These are phyloP conservation scores for Neodidymelliopsis sp. DNA, from an alignment of 2,329 filamentous ascomycete genomes.

Conservation along the genomic window DNA sequence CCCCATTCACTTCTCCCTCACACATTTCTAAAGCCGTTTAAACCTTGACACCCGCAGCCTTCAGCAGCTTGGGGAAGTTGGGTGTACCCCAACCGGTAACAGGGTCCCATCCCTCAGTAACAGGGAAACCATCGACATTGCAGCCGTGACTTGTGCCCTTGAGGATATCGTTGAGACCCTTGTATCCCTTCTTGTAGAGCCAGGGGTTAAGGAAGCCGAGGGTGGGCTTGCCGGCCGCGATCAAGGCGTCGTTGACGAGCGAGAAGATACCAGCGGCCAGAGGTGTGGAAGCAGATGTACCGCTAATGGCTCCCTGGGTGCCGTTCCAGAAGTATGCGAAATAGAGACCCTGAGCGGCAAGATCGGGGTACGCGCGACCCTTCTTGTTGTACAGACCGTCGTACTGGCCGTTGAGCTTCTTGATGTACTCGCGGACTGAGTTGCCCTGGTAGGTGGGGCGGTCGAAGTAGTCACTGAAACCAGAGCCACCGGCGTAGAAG, in stretches of 20 bases:
- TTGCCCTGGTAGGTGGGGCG: constrained; percentile 57
- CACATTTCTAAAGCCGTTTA: constrained; percentile 11
- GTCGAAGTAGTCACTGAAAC: constrained; percentile 60
- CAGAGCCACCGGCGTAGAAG: constrained; percentile 61
- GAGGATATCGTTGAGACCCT: constrained; percentile 59
- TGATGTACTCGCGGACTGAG: constrained; percentile 56
- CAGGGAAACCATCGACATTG: constrained; percentile 47
- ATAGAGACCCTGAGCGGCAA: constrained; percentile 65
- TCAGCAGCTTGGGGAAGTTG: constrained; percentile 40
- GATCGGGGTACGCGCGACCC: constrained; percentile 69
- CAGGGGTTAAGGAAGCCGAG: constrained; percentile 69
- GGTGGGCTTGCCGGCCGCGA: constrained; percentile 57
- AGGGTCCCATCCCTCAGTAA: constrained; percentile 48
- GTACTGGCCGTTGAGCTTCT: constrained; percentile 52
- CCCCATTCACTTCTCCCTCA: neutral
- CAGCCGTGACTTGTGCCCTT: constrained; percentile 51
- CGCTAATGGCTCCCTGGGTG: constrained; percentile 52
- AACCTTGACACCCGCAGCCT: constrained; percentile 27
- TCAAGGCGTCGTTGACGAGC: constrained; percentile 68
- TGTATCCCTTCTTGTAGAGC: constrained; percentile 60
- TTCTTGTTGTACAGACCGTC: constrained; percentile 59
- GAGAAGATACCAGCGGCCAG: constrained; percentile 65
- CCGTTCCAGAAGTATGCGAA: constrained; percentile 56
- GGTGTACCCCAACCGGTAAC: constrained; percentile 49
- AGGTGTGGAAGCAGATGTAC: constrained; percentile 65